A percentile compares a stretch with the other conserved stretches of the same genome.
Conservation (phyloP, 331 rosid genomes). For the Erythrophleum ivorense region DNA sequence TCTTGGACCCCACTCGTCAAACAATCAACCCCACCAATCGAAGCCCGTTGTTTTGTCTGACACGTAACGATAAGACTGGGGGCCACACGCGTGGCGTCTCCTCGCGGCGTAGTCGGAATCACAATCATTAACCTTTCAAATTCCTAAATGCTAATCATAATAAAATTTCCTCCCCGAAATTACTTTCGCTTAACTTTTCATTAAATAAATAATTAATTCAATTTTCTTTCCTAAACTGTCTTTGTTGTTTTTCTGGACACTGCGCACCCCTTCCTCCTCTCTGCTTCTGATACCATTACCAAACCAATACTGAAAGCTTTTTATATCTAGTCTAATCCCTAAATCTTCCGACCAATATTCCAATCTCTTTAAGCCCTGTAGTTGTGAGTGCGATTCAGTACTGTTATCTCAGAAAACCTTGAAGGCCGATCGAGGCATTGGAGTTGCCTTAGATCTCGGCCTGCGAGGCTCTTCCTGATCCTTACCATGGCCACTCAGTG, state of each 20-base stretch:
- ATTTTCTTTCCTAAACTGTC: neutral
- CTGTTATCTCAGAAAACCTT: neutral
- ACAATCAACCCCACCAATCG: neutral
- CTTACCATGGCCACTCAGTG: slow-evolving; percentile 52
- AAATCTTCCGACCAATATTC: slow-evolving; percentile 10
- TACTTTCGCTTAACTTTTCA: neutral
- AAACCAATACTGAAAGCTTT: slow-evolving; percentile 10
- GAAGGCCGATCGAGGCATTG: slow-evolving; percentile 6
- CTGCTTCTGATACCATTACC: neutral
- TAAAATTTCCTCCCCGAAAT: neutral
- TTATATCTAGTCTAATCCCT: neutral
- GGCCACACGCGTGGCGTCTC: slow-evolving; percentile 52
- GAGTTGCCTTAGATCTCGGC: slow-evolving; percentile 49
- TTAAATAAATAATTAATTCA: neutral
- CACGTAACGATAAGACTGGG: slow-evolving; percentile 39
- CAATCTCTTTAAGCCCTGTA: neutral
- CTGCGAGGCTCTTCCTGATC: slow-evolving; percentile 18
- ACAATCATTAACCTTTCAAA: slow-evolving; percentile 18
- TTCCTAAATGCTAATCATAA: slow-evolving; percentile 26
- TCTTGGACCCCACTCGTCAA: neutral
- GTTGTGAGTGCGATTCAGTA: neutral
- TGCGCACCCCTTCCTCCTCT: slow-evolving; percentile 39
- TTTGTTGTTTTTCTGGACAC: slow-evolving; percentile 31
- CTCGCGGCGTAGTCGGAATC: slow-evolving; percentile 26
- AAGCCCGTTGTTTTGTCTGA: slow-evolving; percentile 13